Conservation (phyloP, 2,329 filamentous ascomycete genomes). For the Verticillium alfalfae region DNA sequence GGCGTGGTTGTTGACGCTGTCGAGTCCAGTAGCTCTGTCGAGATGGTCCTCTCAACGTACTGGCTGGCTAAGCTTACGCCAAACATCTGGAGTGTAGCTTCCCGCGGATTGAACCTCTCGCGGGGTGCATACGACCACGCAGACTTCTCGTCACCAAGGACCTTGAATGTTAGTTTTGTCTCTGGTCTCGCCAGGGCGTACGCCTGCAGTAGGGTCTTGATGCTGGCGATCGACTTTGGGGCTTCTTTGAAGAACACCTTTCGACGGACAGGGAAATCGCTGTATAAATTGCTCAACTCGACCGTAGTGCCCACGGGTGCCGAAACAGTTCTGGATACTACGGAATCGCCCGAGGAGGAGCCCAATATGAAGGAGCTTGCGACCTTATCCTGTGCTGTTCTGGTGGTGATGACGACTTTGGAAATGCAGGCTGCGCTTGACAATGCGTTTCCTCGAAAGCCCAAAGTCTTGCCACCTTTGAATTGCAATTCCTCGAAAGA, state of each 20-base stretch:
- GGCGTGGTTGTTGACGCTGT: not conserved
- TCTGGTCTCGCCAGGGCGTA: constrained; percentile 63
- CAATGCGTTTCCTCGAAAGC: constrained; percentile 71
- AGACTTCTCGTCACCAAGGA: constrained; percentile 46
- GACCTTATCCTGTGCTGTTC: constrained; percentile 53
- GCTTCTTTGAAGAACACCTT: constrained; percentile 53
- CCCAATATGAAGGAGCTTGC: constrained; percentile 44
- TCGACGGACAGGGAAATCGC: constrained; percentile 56
- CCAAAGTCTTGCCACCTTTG: constrained; percentile 56
- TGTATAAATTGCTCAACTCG: constrained; percentile 53
- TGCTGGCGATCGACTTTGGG: constrained; percentile 47
- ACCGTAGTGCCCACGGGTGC: constrained; percentile 67
- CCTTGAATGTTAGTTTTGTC: constrained; percentile 55
- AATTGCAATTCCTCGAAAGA: constrained; percentile 55
- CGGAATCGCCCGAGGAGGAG: constrained; percentile 31
- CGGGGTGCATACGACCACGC: constrained; percentile 59
- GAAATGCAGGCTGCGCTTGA: constrained; percentile 59
- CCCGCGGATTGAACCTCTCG: constrained; percentile 39
- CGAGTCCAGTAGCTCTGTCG: not conserved
- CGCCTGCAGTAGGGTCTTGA: constrained; percentile 55
- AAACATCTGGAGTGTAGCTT: constrained; percentile 58
- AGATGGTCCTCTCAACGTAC: constrained; percentile 37
- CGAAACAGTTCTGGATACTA: constrained; percentile 29
- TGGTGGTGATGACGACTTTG: constrained; percentile 57
- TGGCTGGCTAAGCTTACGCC: constrained; percentile 50